These are phyloP conservation scores for Massariosphaeria phaeospora DNA, from an alignment of 495 filamentous ascomycete species.

Conservation along the genomic window DNA sequence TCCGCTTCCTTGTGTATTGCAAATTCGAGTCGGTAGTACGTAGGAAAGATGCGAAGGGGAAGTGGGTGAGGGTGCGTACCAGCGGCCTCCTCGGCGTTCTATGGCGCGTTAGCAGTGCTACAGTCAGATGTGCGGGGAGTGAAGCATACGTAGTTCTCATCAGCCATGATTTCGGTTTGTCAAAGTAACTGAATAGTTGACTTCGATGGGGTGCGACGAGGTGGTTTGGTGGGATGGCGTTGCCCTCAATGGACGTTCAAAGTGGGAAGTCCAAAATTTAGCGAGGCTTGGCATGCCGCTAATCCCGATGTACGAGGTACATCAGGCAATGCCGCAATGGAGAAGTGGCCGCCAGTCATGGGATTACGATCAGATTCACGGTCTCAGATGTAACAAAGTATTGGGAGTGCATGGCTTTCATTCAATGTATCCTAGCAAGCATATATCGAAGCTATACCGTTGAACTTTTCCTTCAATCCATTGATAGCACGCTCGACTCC, in stretches of 20 bases:
- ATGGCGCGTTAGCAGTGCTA: slow-evolving; percentile 43
- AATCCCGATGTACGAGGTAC: too few relatives aligned
- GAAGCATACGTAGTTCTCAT: slow-evolving; percentile 85
- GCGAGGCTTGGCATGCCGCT: slow-evolving; percentile 10
- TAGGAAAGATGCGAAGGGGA: background rate
- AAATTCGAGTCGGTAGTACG: too few relatives aligned
- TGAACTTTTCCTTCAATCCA: background rate
- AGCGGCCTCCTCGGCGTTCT: slow-evolving; percentile 94
- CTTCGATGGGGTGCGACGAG: slow-evolving; percentile 30
- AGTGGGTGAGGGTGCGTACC: slow-evolving; percentile 50
- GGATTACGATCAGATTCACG: background rate
- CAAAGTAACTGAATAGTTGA: slow-evolving; percentile 24
- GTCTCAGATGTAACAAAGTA: background rate
- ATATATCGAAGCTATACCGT: background rate
- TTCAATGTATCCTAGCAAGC: slow-evolving; percentile 9
- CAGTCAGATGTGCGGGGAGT: too few relatives aligned
- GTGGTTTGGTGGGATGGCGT: slow-evolving; percentile 15
- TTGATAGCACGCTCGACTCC: slow-evolving; percentile 29
- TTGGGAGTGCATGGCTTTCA: slow-evolving; percentile 26
- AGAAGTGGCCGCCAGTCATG: too few relatives aligned
- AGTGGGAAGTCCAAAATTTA: background rate
- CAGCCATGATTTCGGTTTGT: slow-evolving; percentile 75
- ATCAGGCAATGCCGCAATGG: too few relatives aligned
- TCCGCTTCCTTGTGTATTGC: too few relatives aligned
- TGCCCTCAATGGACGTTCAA: slow-evolving; percentile 12